Conservation (phyloP, 2,329 filamentous ascomycete species). For the Exophiala sideris region DNA sequence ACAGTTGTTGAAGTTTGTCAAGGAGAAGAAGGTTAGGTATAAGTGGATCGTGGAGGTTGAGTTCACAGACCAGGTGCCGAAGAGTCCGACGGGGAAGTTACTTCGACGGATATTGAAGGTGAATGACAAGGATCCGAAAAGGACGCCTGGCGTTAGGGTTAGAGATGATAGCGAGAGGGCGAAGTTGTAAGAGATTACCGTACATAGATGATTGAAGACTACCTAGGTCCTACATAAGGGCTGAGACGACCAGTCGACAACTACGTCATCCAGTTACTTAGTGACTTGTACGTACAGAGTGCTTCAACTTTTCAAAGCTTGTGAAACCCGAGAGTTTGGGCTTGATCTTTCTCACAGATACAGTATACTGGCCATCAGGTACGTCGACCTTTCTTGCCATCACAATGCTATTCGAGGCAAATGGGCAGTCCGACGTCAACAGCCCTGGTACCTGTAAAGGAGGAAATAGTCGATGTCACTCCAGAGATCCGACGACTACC, state of each 20-base stretch:
- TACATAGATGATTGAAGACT: too few species aligned
- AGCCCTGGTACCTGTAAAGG: slow-evolving; percentile 10
- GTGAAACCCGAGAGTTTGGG: too few species aligned
- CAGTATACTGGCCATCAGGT: not conserved
- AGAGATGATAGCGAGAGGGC: slow-evolving; percentile 52
- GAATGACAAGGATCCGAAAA: slow-evolving; percentile 30
- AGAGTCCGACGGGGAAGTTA: slow-evolving; percentile 73
- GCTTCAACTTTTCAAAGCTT: too few species aligned
- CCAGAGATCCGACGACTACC: not conserved
- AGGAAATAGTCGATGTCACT: slow-evolving; percentile 12
- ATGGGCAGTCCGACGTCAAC: slow-evolving; percentile 12
- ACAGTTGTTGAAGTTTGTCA: slow-evolving; percentile 25
- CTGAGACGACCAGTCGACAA: slow-evolving; percentile 23
- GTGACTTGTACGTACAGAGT: too few species aligned
- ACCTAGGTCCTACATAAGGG: too few species aligned
- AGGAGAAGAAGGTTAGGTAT: slow-evolving; percentile 33
- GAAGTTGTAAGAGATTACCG: slow-evolving; percentile 39
- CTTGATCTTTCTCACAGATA: not conserved
- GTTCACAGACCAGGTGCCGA: slow-evolving; percentile 56
- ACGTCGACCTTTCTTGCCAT: too few species aligned
- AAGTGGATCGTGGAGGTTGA: slow-evolving; percentile 38
- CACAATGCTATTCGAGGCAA: slow-evolving; percentile 8
- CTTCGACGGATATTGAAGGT: slow-evolving; percentile 57
- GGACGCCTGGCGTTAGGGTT: slow-evolving; percentile 16
- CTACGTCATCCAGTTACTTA: slow-evolving; percentile 11